phyloP scores from a whole-genome alignment of 306 rosid genomes.

The Rosa chinensis region DNA sequence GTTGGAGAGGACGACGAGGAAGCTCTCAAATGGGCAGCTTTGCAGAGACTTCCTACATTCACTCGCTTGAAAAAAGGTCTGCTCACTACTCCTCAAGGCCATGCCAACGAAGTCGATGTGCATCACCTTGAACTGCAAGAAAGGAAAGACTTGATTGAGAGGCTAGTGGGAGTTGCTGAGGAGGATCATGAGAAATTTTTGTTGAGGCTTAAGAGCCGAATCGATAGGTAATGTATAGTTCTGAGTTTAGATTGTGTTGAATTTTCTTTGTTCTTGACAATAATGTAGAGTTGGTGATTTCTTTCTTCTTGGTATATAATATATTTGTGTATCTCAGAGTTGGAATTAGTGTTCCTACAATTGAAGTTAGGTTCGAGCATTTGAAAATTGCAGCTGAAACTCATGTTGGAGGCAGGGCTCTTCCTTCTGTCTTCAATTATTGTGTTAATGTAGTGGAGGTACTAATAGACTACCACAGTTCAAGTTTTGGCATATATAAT shows the following conservation, averaged over 20 bases:
- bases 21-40: constrained; percentile 31
- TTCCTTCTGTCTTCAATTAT: constrained; percentile 24
- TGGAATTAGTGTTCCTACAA: constrained; percentile 16
- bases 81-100: constrained; percentile 10
- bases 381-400: constrained; percentile 19
- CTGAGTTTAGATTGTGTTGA: neutral
- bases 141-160: constrained; percentile 17
- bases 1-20: constrained; percentile 21
- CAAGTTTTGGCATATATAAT: neutral
- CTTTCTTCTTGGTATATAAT: neutral
- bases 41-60: constrained; percentile 22
- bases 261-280: neutral
- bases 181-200: constrained; percentile 21
- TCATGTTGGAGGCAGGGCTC: constrained; percentile 16
- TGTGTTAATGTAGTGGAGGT: constrained; percentile 23
- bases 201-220: constrained; percentile 25
- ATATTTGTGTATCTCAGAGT: constrained; percentile 16
- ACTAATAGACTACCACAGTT: neutral
- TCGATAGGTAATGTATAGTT: constrained; percentile 6
- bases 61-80: constrained; percentile 22
- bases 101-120: constrained; percentile 13
- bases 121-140: constrained; percentile 2
- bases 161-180: constrained; percentile 20
- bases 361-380: constrained; percentile 25
- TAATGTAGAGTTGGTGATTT: neutral